phyloP scores from a whole-genome alignment of 345 rosid species.

The Melastoma malabathricum region DNA sequence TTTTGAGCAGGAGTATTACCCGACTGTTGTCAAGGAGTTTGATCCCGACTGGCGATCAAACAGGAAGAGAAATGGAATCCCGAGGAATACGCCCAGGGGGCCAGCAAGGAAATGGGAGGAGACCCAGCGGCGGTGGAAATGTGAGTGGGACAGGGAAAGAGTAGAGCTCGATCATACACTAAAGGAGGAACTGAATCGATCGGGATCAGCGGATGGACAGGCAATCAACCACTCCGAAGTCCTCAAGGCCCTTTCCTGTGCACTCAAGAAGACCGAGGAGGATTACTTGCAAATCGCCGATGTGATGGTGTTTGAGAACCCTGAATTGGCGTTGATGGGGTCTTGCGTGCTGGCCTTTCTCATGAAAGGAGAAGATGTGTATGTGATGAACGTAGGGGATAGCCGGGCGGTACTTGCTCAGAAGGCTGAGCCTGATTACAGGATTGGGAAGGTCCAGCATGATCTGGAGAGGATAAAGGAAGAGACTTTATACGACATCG shows the following conservation, averaged over 20 bases:
- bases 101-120: conserved; percentile 50
- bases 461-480: conserved; percentile 83
- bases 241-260: conserved; percentile 66
- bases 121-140: conserved; percentile 62
- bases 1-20: conserved; percentile 25
- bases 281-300: conserved; percentile 69
- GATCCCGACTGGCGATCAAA: conserved; percentile 18
- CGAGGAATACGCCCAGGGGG: conserved; percentile 19
- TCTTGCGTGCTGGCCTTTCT: conserved; percentile 90
- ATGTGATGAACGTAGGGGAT: conserved; percentile 91
- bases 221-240: conserved; percentile 56
- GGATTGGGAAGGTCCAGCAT: conserved; percentile 54
- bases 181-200: conserved; percentile 38
- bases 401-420: conserved; percentile 86
- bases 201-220: conserved; percentile 13
- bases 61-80: conserved; percentile 22
- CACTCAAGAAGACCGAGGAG: conserved; percentile 81
- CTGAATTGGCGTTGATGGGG: conserved; percentile 90
- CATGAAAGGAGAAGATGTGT: conserved; percentile 94
- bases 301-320: conserved; percentile 75
- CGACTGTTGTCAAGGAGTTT: conserved; percentile 11
- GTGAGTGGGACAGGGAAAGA: conserved; percentile 62
- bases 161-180: conserved; percentile 51
- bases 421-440: conserved; percentile 48
- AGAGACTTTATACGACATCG: conserved; percentile 63